Conservation (phyloP, 768 basidiomycete species). For the Nidularia pulvinata region DNA sequence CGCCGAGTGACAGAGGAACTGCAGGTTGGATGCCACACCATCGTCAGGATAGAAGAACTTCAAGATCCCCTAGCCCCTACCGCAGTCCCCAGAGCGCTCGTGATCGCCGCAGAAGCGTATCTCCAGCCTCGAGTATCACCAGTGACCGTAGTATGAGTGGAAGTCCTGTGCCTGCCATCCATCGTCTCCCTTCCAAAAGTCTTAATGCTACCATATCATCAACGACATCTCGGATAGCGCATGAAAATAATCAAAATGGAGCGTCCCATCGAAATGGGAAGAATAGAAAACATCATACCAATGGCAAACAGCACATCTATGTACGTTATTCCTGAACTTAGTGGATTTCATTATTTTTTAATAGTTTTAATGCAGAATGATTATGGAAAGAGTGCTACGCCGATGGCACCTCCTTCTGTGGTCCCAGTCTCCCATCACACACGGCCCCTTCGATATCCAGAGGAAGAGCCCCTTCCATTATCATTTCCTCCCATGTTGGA, state of each 20-base stretch:
- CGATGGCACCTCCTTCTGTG: constrained; percentile 24
- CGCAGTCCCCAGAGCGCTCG: constrained; percentile 32
- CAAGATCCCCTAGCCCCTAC: constrained; percentile 41
- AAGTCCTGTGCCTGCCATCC: constrained; percentile 52
- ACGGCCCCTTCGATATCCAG: neutral
- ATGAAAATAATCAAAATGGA: neutral
- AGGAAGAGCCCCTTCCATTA: neutral
- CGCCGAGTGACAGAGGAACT: constrained; percentile 46
- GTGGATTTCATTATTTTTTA: no score
- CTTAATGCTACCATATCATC: constrained; percentile 32
- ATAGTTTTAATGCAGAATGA: no score
- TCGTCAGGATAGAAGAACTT: constrained; percentile 17
- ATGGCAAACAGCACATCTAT: constrained; percentile 29
- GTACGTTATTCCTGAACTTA: constrained; percentile 6
- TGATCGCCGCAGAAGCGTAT: constrained; percentile 45
- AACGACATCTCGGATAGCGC: constrained; percentile 18
- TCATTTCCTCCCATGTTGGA: neutral
- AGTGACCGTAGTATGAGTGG: constrained; percentile 57
- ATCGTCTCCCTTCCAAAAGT: constrained; percentile 52
- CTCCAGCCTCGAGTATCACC: constrained; percentile 54
- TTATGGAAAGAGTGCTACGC: constrained; percentile 6
- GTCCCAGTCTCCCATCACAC: neutral
- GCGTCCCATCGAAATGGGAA: constrained; percentile 26
- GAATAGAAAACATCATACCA: constrained; percentile 17
- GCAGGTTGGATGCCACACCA: constrained; percentile 24